Conservation (phyloP, 2,329 filamentous ascomycete genomes). For the Hansfordia pulvinata region DNA sequence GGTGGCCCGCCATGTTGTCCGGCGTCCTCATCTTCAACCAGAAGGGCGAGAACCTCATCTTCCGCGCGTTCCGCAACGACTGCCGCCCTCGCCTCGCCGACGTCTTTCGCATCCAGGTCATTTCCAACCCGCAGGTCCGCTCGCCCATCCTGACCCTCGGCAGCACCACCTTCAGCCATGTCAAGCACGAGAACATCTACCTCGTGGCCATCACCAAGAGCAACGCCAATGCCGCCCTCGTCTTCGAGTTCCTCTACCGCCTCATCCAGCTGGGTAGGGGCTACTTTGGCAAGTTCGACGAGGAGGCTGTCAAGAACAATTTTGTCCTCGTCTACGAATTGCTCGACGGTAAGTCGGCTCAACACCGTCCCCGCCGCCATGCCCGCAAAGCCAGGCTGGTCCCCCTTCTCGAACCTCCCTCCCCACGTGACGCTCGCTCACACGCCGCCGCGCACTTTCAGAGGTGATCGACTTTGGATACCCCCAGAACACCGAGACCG, state of each 20-base stretch:
- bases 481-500: constrained; percentile 96
- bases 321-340: constrained; percentile 98
- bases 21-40: constrained; percentile 98
- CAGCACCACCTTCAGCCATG: constrained; percentile 97
- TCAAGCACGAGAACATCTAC: constrained; percentile 99
- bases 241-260: constrained; percentile 96
- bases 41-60: constrained; percentile 99
- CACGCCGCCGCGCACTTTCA: constrained; percentile 19
- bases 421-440: not conserved
- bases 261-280: constrained; percentile 81
- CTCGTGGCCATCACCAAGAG: constrained; percentile 95
- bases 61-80: constrained; percentile 96
- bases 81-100: constrained; percentile 94
- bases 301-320: constrained; percentile 99
- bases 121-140: constrained; percentile 93
- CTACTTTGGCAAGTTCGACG: constrained; percentile 98
- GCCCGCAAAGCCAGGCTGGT: not conserved
- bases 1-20: constrained; percentile 87
- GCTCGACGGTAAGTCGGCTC: constrained; percentile 55
- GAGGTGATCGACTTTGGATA: constrained; percentile 99
- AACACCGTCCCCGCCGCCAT: not conserved
- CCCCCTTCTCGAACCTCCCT: too few species aligned
- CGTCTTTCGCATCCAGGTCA: constrained; percentile 98
- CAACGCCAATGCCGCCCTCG: constrained; percentile 94
- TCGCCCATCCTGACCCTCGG: constrained; percentile 95